Base-by-base conservation (phyloP, 441 rosid genomes). In the Syzygium malaccense region DNA sequence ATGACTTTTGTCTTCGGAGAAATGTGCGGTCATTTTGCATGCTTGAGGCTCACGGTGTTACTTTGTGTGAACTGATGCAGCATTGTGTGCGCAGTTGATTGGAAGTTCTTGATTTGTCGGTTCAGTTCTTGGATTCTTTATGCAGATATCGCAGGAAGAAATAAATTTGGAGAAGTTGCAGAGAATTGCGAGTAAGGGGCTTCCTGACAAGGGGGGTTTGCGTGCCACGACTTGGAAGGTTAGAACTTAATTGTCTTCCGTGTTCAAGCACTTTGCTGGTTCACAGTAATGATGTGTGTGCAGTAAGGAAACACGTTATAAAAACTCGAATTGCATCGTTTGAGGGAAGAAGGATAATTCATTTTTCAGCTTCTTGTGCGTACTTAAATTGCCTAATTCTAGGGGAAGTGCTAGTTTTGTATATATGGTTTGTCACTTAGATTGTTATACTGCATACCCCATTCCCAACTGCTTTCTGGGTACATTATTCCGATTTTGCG, bases 141-240 rank as follows among this genome's bases (percentile, higher is more conserved):
- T 85, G 75, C 86, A 94, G 96, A 87, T 95, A 57, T 92, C 95
- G 54, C 95, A 91, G 90, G 90, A 89, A 89, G 95, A 95, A 89
- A 93, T 95, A 84, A 93, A 95, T 91, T 85, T 95, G 92, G 96
- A 94, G 64, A 95, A 95, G 87, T 66, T 95, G 88, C 93, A 88
- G 88, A 93, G 94, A 90, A 92, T 94, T 87, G 95, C 95, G 9
- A 88, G 90, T 45, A 88, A 92, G 2, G 96, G 96, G 58, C 92
- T 95, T 88, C 95, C 95, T 53, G 93, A 93, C 32, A 95, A 95
- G 86, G 95, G 94, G 84, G 92, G 95, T 12, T 86, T 94, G 84
- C 92, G 96, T 8, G 95, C 95, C 54, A 93, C 94, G 28, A 88
- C 90, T 88, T 95, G 98, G 98, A 95, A 95, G 95, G 98, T 95